Base-by-base conservation (phyloP, 2,329 filamentous ascomycete species). In the Talaromyces islandicus region DNA sequence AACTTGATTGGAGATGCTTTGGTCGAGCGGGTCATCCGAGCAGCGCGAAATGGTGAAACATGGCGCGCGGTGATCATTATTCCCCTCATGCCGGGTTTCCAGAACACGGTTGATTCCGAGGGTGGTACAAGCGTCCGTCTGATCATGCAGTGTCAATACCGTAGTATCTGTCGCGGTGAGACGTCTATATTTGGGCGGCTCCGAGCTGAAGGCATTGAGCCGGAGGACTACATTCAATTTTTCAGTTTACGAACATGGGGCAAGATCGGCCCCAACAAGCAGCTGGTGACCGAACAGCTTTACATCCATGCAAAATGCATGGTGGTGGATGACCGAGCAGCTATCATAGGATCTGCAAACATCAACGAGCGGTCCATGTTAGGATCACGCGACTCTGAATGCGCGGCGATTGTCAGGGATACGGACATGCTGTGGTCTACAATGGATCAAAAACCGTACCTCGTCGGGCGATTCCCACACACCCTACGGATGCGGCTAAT, bases 231-330 rank as follows among this genome's bases (percentile, higher is more conserved):
- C 70, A 96, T 99, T 60, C 87, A 91, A 65, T 99, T 99, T 79
- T 97, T 92, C 76, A 93, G 91, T 65, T 79, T 99, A 63, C 85
- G 94, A 60, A 86, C 93, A 59, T 97, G 93, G 93, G 94, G 93
- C 24, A 88, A 89, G 73, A 92, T 99, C 71, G 91, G 91, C 17
- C 85, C 88, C 32, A 88, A 88, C 64, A 90, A 94, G 65, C 85
- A 87, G 60, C 79, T 97, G 41, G 91, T 94, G 3, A 97, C 94
- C 0, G 94, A 99, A 73, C 94, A 97, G 76, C 83, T 99, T 11
- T 99, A 99, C 71, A 97, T 99, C 60, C 94, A 99, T 70, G 94
- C 94, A 63, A 99, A 99, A 77, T 89, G 89, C 65, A 97, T 97
- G 81, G 84, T 99, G 59, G 93, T 96, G 4, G 94, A 99, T 73